phyloP scores from a whole-genome alignment of 2,329 filamentous ascomycete species.

The Aspergillus intermedius region DNA sequence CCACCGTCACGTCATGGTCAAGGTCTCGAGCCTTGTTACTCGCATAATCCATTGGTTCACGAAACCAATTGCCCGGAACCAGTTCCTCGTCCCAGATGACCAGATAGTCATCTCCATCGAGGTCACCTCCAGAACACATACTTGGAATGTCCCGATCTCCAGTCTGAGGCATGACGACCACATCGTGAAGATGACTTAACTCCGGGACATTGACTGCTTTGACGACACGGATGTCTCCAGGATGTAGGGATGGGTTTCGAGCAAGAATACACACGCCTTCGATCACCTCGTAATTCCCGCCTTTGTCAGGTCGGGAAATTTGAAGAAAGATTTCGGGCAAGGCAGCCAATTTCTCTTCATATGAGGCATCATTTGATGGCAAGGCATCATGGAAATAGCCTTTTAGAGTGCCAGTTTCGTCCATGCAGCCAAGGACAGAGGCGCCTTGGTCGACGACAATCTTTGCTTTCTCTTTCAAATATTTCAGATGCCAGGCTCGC shows the following conservation, averaged over 20 bases:
- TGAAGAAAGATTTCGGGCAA: conserved; percentile 89
- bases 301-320: conserved; percentile 54
- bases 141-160: conserved; percentile 80
- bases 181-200: conserved; percentile 72
- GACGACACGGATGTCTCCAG: conserved; percentile 85
- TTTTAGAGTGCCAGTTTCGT: conserved; percentile 70
- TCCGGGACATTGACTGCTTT: conserved; percentile 67
- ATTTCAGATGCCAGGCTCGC: conserved; percentile 82
- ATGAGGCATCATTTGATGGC: conserved; percentile 21
- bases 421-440: conserved; percentile 80
- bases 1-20: conserved; percentile 58
- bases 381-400: conserved; percentile 59
- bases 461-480: conserved; percentile 85
- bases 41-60: conserved; percentile 69
- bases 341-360: conserved; percentile 41
- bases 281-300: conserved; percentile 57
- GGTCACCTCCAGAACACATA: conserved; percentile 93
- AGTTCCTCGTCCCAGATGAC: conserved; percentile 82
- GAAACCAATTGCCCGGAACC: conserved; percentile 64
- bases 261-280: conserved; percentile 75
- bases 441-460: conserved; percentile 77
- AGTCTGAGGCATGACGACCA: conserved; percentile 77
- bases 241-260: conserved; percentile 88
- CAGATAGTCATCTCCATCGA: conserved; percentile 94
- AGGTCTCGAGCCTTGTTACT: conserved; percentile 52